Percentiles rank a stretch among this genome's conserved stretches.
phyloP scores from a whole-genome alignment of 306 rosid genomes.

The Dryas octopetala region DNA sequence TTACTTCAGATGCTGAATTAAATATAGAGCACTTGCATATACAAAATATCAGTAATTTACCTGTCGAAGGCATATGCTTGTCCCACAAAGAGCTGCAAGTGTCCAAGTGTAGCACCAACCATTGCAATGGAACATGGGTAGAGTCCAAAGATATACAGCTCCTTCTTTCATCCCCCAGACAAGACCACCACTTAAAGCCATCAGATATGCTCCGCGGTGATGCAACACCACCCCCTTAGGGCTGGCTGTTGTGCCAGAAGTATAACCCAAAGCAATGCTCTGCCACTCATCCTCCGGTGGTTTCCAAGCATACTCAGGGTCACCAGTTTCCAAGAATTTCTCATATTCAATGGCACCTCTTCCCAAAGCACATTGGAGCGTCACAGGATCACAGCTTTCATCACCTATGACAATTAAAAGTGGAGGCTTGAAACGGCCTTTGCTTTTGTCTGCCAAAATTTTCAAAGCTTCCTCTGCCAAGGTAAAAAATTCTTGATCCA shows the following conservation, averaged over 20 bases:
- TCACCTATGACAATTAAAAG: slow-evolving; percentile 72
- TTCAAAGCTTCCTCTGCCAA: slow-evolving; percentile 71
- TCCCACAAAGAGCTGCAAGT: slow-evolving; percentile 82
- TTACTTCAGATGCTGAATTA: background rate
- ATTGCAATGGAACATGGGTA: slow-evolving; percentile 97
- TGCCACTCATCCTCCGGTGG: slow-evolving; percentile 98
- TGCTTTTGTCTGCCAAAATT: slow-evolving; percentile 54
- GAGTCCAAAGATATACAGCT: slow-evolving; percentile 85
- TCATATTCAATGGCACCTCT: slow-evolving; percentile 69
- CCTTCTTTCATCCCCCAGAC: slow-evolving; percentile 93
- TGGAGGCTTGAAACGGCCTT: slow-evolving; percentile 51
- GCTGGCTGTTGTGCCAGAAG: slow-evolving; percentile 93
- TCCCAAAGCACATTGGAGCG: slow-evolving; percentile 38
- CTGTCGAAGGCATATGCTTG: slow-evolving; percentile 93
- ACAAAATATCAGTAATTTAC: slow-evolving; percentile 28
- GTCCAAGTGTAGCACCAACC: slow-evolving; percentile 96
- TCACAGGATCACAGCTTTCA: slow-evolving; percentile 58
- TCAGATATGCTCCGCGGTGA: slow-evolving; percentile 85
- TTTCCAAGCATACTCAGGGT: slow-evolving; percentile 78
- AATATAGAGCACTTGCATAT: background rate
- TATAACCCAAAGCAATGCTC: slow-evolving; percentile 90
- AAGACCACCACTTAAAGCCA: slow-evolving; percentile 57
- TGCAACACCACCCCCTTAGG: slow-evolving; percentile 94
- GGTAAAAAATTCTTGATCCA: slow-evolving; percentile 62
- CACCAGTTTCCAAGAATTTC: slow-evolving; percentile 66